phyloP scores from a whole-genome alignment of 345 rosid genomes.

The Laguncularia racemosa region DNA sequence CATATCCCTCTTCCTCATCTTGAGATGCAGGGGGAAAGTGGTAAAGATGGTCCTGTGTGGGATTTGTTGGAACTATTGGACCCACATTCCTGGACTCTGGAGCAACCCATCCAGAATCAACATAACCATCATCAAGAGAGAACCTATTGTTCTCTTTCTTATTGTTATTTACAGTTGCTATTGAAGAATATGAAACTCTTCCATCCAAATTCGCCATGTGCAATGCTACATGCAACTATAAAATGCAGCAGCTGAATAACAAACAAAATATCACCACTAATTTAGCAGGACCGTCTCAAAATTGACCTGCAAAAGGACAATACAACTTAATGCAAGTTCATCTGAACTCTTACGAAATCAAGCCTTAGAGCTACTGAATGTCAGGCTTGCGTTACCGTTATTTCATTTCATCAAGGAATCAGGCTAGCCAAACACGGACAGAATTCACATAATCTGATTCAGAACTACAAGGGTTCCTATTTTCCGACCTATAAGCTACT shows the following conservation, averaged over 20 bases:
- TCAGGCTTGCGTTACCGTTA: too few relatives aligned
- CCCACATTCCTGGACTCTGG: conserved; percentile 20
- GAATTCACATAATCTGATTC: too few relatives aligned
- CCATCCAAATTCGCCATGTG: conserved; percentile 34
- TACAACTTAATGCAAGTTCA: background rate
- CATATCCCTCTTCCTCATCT: conserved; percentile 56
- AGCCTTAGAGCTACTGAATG: too few relatives aligned
- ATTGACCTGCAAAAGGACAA: conserved; percentile 1
- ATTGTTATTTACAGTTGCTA: conserved; percentile 19
- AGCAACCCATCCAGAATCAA: conserved; percentile 24
- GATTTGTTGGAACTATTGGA: conserved; percentile 18
- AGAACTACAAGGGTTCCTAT: too few relatives aligned
- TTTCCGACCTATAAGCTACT: too few relatives aligned
- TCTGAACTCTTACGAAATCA: too few relatives aligned
- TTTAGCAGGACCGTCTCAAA: background rate
- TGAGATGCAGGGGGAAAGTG: conserved; percentile 43
- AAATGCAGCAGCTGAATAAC: background rate
- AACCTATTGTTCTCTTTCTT: conserved; percentile 5
- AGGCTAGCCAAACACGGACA: too few relatives aligned
- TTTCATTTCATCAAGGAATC: too few relatives aligned
- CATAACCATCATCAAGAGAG: conserved; percentile 20
- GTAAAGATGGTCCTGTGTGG: conserved; percentile 27
- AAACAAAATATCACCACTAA: conserved; percentile 4
- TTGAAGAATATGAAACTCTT: conserved; percentile 28
- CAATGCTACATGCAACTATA: conserved; percentile 4